Conservation (phyloP, 2,329 filamentous ascomycete genomes). For the Penicillium sp. region DNA sequence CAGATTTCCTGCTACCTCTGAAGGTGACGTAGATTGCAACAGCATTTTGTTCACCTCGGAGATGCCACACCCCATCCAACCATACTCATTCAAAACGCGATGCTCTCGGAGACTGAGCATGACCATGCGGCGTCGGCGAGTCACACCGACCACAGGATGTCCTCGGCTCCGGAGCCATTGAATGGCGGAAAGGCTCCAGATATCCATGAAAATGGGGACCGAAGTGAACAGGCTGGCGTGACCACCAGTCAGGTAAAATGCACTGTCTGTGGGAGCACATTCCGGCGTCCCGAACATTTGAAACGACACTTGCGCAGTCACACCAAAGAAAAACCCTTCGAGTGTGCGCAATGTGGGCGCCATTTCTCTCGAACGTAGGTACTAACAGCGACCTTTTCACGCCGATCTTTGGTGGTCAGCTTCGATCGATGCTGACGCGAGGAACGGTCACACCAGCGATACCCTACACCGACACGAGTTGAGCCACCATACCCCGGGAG, state of each 20-base stretch:
- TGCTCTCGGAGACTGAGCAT: conserved; percentile 25
- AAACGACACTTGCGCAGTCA: conserved; percentile 39
- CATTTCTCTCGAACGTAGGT: conserved; percentile 39
- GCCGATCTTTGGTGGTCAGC: neutral
- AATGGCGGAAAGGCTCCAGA: conserved; percentile 3
- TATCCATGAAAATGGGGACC: conserved; percentile 6
- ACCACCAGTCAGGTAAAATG: conserved; percentile 25
- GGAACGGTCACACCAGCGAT: conserved; percentile 22
- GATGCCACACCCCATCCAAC: conserved; percentile 3
- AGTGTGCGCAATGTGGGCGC: conserved; percentile 37
- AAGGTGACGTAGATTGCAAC: neutral
- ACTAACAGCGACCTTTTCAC: neutral
- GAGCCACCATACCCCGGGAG: conserved; percentile 34
- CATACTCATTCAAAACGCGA: conserved; percentile 37
- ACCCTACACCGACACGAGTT: conserved; percentile 37
- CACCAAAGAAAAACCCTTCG: conserved; percentile 37
- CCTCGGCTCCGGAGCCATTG: neutral
- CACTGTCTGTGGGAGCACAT: conserved; percentile 33
- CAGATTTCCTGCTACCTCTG: conserved; percentile 9
- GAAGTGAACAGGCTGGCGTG: conserved; percentile 2
- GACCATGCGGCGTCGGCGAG: conserved; percentile 19
- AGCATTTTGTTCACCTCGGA: conserved; percentile 4
- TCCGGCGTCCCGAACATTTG: conserved; percentile 37
- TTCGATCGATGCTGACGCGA: neutral
- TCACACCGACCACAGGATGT: conserved; percentile 1